phyloP scores from a whole-genome alignment of 345 rosid species.

The Populus simonii region DNA sequence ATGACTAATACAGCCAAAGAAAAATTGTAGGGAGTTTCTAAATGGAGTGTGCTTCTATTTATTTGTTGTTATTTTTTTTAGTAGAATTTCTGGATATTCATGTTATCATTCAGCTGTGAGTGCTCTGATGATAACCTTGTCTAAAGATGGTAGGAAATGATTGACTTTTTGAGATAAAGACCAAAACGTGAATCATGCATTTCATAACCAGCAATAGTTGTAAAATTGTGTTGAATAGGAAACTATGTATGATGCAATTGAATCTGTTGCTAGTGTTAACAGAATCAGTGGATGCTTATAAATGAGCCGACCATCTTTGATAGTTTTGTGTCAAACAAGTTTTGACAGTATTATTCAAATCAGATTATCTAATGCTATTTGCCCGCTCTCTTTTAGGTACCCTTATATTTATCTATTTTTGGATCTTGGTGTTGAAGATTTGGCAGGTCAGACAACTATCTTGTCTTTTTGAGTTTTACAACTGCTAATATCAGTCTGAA shows the following conservation, averaged over 20 bases:
- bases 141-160: neutral
- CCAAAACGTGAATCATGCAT: neutral
- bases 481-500: neutral
- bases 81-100: neutral
- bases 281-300: neutral
- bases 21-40: neutral
- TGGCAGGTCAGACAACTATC: neutral
- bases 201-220: neutral
- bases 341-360: neutral
- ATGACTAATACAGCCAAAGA: neutral
- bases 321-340: neutral
- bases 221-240: neutral
- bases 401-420: neutral
- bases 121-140: neutral
- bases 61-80: neutral
- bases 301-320: neutral
- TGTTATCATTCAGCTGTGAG: neutral
- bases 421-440: neutral
- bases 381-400: neutral
- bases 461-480: neutral
- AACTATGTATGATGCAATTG: neutral
- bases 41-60: neutral
- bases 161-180: neutral
- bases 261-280: neutral
- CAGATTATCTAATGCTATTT: neutral